Evolutionary conservation across 1,284 basidiomycete species (phyloP), one percentile per base, ranked within the genome.

Genomic region (Vanrija sp.): DNA sequence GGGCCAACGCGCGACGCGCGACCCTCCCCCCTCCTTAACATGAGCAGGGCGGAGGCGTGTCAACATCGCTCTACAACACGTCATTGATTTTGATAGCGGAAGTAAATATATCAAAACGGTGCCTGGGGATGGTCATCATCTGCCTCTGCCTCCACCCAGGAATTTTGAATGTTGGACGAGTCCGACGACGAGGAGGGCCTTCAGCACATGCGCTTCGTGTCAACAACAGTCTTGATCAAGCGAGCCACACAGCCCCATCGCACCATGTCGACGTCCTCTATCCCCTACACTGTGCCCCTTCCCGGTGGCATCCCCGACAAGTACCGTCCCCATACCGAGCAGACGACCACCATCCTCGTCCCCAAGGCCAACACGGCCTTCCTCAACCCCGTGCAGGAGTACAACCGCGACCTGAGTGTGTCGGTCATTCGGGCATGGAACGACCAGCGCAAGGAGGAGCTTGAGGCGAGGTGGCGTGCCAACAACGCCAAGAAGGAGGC

Each of bases 331-430:
- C 88, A 93, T 76, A 87, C 85, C 9, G 92, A 96, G 78, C 88
- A 89, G 66, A 86, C 83, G 2, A 85, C 91, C 1, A 85, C 85
- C 64, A 88, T 95, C 65, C 81, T 95, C 53, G 79, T 92, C 10
- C 85, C 87, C 1, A 80, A 85, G 43, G 78, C 77, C 51, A 85
- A 89, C 66, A 85, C 88, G 58, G 88, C 91, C 1, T 99, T 99
- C 76, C 78, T 98, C 55, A 99, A 99, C 71, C 95, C 96, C 2
- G 89, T 98, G 7, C 95, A 99, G 69, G 92, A 99, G 75, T 99
- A 97, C 80, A 99, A 99, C 76, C 83, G 96, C 41, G 95, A 98
- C 75, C 76, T 93, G 50, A 92, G 88, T 60, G 86, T 96, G 35
- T 88, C 93, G 7, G 88, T 87, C 58, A 98, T 98, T 57, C 85